These are phyloP conservation scores for Trichoderma endophyticum DNA, from an alignment of 2,329 filamentous ascomycete genomes.

Conservation along the genomic window DNA sequence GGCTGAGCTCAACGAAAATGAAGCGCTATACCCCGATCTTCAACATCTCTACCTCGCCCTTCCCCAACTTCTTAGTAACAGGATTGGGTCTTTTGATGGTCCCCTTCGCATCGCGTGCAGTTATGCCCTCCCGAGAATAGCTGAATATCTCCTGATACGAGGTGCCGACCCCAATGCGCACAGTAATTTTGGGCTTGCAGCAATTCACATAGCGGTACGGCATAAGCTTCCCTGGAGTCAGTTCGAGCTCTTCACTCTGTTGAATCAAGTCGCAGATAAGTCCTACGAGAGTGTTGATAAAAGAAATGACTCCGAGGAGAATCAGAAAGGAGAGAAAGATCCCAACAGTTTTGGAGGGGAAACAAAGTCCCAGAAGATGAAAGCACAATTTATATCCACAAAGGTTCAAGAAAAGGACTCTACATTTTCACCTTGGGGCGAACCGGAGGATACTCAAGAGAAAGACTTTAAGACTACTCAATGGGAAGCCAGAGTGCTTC, in stretches of 20 bases:
- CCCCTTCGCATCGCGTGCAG: constrained; percentile 17
- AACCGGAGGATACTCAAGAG: not conserved
- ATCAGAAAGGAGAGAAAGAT: not conserved
- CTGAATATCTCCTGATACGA: not conserved
- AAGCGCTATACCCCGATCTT: constrained; percentile 7
- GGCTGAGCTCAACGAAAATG: not conserved
- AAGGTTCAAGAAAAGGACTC: not conserved
- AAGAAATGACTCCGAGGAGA: not conserved
- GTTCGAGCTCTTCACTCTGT: not conserved
- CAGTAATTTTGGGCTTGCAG: not conserved
- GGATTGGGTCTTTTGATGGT: not conserved
- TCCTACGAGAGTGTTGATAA: not conserved
- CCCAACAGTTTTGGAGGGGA: not conserved
- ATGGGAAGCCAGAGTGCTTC: not conserved
- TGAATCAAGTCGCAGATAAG: not conserved
- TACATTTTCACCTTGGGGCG: not conserved
- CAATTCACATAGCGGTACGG: constrained; percentile 13
- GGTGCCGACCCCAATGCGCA: constrained; percentile 15
- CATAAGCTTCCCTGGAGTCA: not conserved
- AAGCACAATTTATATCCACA: not conserved
- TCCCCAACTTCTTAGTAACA: not conserved
- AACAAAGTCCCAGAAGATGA: not conserved
- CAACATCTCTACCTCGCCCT: constrained; percentile 3
- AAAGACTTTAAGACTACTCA: not conserved
- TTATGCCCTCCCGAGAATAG: constrained; percentile 15